phyloP scores from a whole-genome alignment of 1,284 basidiomycete species.

The Exsudoporus floridanus region DNA sequence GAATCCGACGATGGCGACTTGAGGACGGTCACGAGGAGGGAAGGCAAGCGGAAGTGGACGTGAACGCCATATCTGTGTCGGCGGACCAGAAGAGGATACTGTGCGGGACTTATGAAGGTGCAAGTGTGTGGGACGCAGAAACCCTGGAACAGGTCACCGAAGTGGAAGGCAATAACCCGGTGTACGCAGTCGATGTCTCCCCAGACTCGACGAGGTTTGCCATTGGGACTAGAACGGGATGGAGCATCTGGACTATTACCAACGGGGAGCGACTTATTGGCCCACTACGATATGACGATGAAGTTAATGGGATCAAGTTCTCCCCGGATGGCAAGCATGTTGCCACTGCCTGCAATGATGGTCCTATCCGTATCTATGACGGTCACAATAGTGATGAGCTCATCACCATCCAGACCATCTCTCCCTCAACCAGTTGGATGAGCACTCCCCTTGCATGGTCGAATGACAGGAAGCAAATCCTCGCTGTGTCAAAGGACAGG shows the following conservation, averaged over 20 bases:
- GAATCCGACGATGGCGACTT: neutral
- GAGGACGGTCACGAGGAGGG: neutral
- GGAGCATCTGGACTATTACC: neutral
- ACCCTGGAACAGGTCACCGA: neutral
- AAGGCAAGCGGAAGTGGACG: neutral
- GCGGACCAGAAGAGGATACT: neutral
- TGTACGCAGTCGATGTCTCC: neutral
- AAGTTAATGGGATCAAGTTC: neutral
- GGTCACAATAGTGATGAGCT: neutral
- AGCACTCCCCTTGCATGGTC: conserved; percentile 7
- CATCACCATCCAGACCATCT: neutral
- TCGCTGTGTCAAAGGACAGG: neutral
- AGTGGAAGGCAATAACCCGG: neutral
- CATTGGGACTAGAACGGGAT: neutral
- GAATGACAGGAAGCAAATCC: neutral
- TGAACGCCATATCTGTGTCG: neutral
- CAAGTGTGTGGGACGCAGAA: neutral
- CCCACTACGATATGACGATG: neutral
- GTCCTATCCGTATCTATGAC: neutral
- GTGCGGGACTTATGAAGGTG: neutral
- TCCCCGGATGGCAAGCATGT: neutral
- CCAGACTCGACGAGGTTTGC: neutral
- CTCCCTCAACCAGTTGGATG: neutral
- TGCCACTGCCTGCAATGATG: neutral
- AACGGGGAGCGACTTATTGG: neutral